Base-by-base conservation (phyloP, 768 basidiomycete genomes). In the Thelephora aurantiotincta region DNA sequence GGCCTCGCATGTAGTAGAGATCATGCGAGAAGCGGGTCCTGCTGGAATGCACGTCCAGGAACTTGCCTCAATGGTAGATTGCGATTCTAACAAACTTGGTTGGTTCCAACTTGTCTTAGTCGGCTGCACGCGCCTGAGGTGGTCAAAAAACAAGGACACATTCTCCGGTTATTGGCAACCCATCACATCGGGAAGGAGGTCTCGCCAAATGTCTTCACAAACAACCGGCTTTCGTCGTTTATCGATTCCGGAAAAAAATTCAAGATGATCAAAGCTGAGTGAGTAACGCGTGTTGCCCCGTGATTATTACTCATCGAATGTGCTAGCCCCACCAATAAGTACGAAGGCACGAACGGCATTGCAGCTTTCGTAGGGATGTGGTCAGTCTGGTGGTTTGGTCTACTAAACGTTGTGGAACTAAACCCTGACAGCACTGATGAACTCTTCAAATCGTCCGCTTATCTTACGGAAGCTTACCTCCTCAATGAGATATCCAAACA, bases 141-240 rank as follows among this genome's bases (percentile, higher is more conserved):
- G 49, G 35, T 35, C n/a, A n/a, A 33, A 41, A 38, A 46, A 9
- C 26, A 14, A 86, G 84, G 77, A 3, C 86, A 87, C 55, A 71
- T 75, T 33, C 71, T 90, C 35, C 79, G 86, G 38, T 68, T 87
- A 19, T 71, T 89, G 41, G 83, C 84, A 11, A 84, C 85, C 0
- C 82, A 86, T 57, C 84, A 88, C 58, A 73, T 88, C 46, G 67
- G 83, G 30, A 69, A 71, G 36, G 87, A 90, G 60, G 67, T 75
- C 2, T 67, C 71, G 9, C 84, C 83, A 3, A 73, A 87, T 55
- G 75, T 80, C 5, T 90, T 89, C 54, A 69, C 82, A 6, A 69
- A 75, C 46, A 89, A 82, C 55, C 73, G 84, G 34, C 69, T 85
- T 48, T 79, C 80, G 3, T 78, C 78, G 7, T 63, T 79, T 11